These are phyloP conservation scores for Exophiala oligosperma DNA, from an alignment of 2,329 filamentous ascomycete species.

Conservation along the genomic window DNA sequence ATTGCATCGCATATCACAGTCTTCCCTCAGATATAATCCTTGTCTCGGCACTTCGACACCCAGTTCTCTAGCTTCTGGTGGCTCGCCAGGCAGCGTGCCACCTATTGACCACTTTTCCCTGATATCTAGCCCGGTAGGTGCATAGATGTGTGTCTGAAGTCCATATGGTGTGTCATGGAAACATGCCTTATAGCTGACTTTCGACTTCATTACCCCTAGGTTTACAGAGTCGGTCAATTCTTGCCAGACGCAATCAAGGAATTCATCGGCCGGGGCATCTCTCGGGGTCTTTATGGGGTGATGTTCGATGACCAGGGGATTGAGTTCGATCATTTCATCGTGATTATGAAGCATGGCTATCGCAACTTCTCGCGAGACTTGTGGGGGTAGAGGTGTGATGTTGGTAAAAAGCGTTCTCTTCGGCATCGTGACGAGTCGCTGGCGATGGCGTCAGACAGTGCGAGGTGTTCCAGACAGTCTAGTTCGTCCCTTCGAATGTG, in stretches of 20 bases:
- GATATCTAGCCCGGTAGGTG: constrained; percentile 78
- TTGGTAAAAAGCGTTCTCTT: constrained; percentile 73
- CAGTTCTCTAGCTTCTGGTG: constrained; percentile 63
- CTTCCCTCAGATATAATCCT: constrained; percentile 80
- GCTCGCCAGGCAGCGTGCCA: constrained; percentile 71
- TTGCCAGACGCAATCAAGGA: constrained; percentile 70
- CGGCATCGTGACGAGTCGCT: constrained; percentile 55
- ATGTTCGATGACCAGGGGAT: constrained; percentile 75
- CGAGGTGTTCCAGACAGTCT: neutral
- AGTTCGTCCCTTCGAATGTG: neutral
- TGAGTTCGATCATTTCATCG: constrained; percentile 81
- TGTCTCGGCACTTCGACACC: constrained; percentile 64
- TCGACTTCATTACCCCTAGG: constrained; percentile 64
- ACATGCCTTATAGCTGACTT: constrained; percentile 75
- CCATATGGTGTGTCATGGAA: constrained; percentile 74
- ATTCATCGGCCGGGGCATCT: constrained; percentile 69
- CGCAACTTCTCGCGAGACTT: constrained; percentile 68
- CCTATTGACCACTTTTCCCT: constrained; percentile 75
- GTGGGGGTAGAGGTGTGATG: constrained; percentile 72
- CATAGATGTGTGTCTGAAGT: constrained; percentile 80
- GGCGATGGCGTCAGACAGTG: neutral
- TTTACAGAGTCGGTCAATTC: constrained; percentile 73
- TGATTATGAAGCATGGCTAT: constrained; percentile 76
- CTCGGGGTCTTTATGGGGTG: constrained; percentile 66
- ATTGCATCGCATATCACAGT: constrained; percentile 80